These are phyloP conservation scores for Thalassiosira livingstoniorum DNA, from an alignment of 352 stramenopile species.

Conservation along the genomic window DNA sequence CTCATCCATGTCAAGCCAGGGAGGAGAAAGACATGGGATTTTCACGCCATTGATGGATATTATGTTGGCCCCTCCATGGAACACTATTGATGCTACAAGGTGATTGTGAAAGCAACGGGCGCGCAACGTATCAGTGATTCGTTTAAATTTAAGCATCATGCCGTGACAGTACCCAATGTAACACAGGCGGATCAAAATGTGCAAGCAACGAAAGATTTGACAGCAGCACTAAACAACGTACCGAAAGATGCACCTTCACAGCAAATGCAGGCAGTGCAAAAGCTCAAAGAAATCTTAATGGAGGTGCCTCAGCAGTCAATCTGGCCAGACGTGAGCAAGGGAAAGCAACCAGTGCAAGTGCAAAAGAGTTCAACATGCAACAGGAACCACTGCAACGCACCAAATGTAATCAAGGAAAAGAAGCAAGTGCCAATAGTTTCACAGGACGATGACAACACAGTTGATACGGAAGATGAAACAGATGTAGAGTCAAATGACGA, in stretches of 20 bases:
- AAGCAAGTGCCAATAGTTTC: no score
- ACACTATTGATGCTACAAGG: constrained; percentile 10
- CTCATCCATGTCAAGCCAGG: constrained; percentile 16
- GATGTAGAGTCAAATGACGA: no score
- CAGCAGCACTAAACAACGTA: neutral
- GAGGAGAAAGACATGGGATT: constrained; percentile 12
- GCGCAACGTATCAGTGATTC: neutral
- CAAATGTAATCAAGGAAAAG: no score
- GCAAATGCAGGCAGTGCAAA: constrained; percentile 12
- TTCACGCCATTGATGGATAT: constrained; percentile 8
- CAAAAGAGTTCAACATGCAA: no score
- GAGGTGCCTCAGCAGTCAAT: no score
- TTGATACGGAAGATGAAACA: no score
- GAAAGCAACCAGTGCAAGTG: no score
- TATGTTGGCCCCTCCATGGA: neutral
- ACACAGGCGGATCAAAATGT: neutral
- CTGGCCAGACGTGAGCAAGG: no score
- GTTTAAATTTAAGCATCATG: neutral
- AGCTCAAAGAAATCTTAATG: no score
- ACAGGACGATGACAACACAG: no score
- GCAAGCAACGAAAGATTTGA: neutral
- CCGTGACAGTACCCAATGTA: neutral
- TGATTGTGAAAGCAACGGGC: neutral
- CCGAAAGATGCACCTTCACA: neutral
- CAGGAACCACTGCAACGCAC: no score